Evolutionary conservation across 2,329 filamentous ascomycete species (phyloP), one percentile per base, ranked within the genome.

Genomic region (Aplosporella prunicola): DNA sequence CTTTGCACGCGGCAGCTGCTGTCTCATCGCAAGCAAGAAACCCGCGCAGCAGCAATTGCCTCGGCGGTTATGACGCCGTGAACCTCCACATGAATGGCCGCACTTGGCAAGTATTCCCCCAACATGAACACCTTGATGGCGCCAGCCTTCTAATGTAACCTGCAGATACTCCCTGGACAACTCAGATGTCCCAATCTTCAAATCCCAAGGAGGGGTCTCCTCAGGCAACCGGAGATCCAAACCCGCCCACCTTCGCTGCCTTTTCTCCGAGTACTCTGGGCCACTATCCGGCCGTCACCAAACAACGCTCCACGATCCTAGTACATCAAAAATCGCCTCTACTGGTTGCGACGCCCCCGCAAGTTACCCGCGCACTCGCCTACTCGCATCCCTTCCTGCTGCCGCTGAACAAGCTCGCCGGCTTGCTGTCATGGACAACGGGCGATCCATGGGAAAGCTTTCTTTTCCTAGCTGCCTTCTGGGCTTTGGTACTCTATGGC

Each of bases 361-460:
- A 94, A 56, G 81, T 98, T 57, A 98, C 91, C 2, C 78, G 91
- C 49, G 88, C 89, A 10, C 72, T 98, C 43, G 89, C 89, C 46
- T 95, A 96, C 58, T 94, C 88, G 45, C 89, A 98, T 56, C 88
- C 91, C 0, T 96, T 95, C 56, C 69, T 98, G 6, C 68, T 94
- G 6, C 87, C 88, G 5, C 67, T 96, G 40, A 96, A 95, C 58
- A 83, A 82, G 54, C 62, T 93, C 11, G 81, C 75, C 3, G 91
- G 89, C 0, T 66, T 98, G 43, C 55, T 98, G 45, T 94, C 84
- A 64, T 98, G 91, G 91, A 94, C 86, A 7, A 88, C 82, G 1
- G 82, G 76, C 25, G 91, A 98, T 56, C 79, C 88, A 0, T 98
- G 89, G 89, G 87, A 96, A 68, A 95, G 88, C 68, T 98, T 96